Evolutionary conservation across 169 alveolate genomes (phyloP).

Genomic region (Plasmodium knowlesi): DNA sequence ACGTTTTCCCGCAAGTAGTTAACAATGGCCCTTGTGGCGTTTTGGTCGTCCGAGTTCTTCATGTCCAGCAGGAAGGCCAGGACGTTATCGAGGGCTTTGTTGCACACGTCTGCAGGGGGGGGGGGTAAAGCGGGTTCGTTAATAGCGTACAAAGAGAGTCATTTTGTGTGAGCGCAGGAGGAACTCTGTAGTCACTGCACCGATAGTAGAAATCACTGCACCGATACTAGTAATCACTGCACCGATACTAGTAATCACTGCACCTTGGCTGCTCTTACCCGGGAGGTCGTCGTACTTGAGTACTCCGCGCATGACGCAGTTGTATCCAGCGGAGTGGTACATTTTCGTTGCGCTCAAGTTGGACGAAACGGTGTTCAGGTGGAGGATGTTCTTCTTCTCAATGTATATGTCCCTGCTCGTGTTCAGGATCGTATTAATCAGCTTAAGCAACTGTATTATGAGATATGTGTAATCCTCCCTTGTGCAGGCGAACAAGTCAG

Average conservation of each 20-base stretch:
- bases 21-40: constrained; percentile 10
- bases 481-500: constrained; percentile 21
- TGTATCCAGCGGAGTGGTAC: constrained; percentile 50
- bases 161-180: neutral
- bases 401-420: constrained; percentile 65
- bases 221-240: neutral
- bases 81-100: constrained; percentile 27
- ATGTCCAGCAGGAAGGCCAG: constrained; percentile 12
- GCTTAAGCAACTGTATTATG: constrained; percentile 40
- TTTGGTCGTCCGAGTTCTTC: neutral
- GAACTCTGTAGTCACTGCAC: neutral
- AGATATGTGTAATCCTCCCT: constrained; percentile 3
- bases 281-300: constrained; percentile 37
- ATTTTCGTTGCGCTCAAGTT: constrained; percentile 47
- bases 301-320: neutral
- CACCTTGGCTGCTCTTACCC: neutral
- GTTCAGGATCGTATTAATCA: constrained; percentile 51
- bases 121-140: neutral
- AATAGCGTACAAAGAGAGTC: neutral
- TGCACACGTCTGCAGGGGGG: constrained; percentile 22
- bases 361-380: constrained; percentile 16
- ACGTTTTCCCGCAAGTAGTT: constrained; percentile 55
- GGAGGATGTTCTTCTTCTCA: constrained; percentile 60
- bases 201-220: too few species aligned
- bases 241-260: too few species aligned